Conservation (phyloP, 2,329 filamentous ascomycete genomes). For the Akanthomyces muscarius region DNA sequence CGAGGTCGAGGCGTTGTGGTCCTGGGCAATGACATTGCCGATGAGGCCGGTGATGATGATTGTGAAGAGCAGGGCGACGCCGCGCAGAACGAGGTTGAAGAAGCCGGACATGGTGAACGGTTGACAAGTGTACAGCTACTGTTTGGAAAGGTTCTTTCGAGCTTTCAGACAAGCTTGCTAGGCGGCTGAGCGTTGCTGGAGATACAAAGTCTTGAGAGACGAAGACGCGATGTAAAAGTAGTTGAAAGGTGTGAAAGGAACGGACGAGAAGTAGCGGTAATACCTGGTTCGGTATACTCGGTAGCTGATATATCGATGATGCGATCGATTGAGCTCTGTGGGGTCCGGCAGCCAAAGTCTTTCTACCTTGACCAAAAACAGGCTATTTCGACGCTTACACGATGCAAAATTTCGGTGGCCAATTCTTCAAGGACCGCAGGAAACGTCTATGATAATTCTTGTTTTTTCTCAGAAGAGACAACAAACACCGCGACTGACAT, state of each 20-base stretch:
- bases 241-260: neutral
- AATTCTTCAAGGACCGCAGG: neutral
- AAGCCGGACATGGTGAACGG: conserved; percentile 31
- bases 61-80: conserved; percentile 47
- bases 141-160: neutral
- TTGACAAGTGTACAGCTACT: too few relatives aligned
- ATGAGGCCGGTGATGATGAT: conserved; percentile 53
- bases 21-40: conserved; percentile 54
- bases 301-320: conserved; percentile 12
- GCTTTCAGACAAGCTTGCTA: neutral
- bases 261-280: neutral
- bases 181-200: neutral
- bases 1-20: conserved; percentile 39
- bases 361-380: neutral
- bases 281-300: conserved; percentile 1
- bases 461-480: too few relatives aligned
- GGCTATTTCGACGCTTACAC: neutral
- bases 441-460: too few relatives aligned
- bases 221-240: neutral
- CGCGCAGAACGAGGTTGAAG: conserved; percentile 45
- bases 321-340: conserved; percentile 13
- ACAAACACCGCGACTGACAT: too few relatives aligned
- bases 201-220: neutral
- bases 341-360: neutral
- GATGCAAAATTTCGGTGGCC: neutral